A percentile compares a stretch with the other conserved stretches of the same genome.
phyloP scores from a whole-genome alignment of 2,329 filamentous ascomycete genomes.

The Chaetomium globosum region DNA sequence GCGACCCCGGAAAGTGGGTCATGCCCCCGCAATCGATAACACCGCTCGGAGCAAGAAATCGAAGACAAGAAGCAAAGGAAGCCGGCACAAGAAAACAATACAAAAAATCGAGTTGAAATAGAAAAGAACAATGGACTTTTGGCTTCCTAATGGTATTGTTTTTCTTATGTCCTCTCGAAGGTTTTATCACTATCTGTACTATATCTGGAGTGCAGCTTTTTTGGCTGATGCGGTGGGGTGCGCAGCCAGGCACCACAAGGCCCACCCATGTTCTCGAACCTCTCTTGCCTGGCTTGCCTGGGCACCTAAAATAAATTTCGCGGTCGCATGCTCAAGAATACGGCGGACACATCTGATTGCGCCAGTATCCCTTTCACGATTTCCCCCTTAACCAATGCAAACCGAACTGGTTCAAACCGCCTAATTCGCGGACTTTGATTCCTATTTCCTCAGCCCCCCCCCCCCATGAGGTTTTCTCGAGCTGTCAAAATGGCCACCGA shows the following conservation, averaged over 20 bases:
- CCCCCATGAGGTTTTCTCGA: constrained; percentile 38
- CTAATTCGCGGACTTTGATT: background rate
- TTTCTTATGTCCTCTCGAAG: too few species aligned
- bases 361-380: background rate
- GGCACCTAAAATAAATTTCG: too few species aligned
- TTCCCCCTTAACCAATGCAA: background rate
- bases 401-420: background rate
- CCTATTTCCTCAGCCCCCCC: too few species aligned
- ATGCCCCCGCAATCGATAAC: constrained; percentile 17
- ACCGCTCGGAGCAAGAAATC: too few species aligned
- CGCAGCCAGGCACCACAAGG: background rate
- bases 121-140: too few species aligned
- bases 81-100: too few species aligned
- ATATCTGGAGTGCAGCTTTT: too few species aligned
- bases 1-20: background rate
- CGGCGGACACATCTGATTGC: background rate
- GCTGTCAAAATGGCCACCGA: constrained; percentile 56
- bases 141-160: too few species aligned
- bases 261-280: background rate
- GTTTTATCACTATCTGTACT: too few species aligned
- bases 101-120: too few species aligned
- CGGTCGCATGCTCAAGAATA: background rate
- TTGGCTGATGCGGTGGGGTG: too few species aligned
- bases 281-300: background rate
- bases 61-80: too few species aligned